phyloP scores from a whole-genome alignment of 257 asterid species.

The Nicotiana sylvestris region DNA sequence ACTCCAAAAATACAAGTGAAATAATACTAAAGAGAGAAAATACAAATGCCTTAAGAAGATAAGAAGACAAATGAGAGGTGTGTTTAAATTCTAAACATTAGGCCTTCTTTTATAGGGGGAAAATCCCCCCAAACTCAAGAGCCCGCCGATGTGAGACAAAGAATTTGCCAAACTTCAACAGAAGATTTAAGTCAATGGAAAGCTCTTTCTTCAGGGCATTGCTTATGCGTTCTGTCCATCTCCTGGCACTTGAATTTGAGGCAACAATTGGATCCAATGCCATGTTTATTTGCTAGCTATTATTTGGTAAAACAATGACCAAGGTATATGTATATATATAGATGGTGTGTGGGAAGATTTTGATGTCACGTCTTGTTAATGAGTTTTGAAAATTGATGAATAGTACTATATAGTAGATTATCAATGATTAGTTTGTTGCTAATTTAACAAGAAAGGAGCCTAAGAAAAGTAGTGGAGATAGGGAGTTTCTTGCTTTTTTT shows the following conservation, averaged over 20 bases:
- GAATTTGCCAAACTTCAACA: too few species aligned
- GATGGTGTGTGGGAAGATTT: not conserved
- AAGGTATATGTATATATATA: not conserved
- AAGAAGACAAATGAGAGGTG: too few species aligned
- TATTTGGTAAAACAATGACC: not conserved
- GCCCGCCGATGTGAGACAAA: too few species aligned
- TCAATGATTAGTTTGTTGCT: not conserved
- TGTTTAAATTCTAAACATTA: too few species aligned
- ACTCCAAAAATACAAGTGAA: too few species aligned
- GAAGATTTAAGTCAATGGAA: constrained; percentile 21
- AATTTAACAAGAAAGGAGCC: not conserved
- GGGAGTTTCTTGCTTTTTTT: not conserved
- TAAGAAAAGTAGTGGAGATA: not conserved
- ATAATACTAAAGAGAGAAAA: too few species aligned
- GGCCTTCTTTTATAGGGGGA: too few species aligned
- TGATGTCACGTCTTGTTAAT: not conserved
- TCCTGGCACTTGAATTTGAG: constrained; percentile 18
- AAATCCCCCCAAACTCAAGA: too few species aligned
- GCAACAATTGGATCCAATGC: constrained; percentile 13
- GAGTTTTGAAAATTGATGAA: not conserved
- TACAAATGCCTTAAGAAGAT: too few species aligned
- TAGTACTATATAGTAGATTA: too few species aligned
- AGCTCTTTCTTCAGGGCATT: constrained; percentile 21
- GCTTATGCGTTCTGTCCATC: constrained; percentile 30
- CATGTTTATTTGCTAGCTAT: not conserved